These are phyloP conservation scores for Pseudoturritis turrita DNA, from an alignment of 345 rosid genomes.

Conservation along the genomic window DNA sequence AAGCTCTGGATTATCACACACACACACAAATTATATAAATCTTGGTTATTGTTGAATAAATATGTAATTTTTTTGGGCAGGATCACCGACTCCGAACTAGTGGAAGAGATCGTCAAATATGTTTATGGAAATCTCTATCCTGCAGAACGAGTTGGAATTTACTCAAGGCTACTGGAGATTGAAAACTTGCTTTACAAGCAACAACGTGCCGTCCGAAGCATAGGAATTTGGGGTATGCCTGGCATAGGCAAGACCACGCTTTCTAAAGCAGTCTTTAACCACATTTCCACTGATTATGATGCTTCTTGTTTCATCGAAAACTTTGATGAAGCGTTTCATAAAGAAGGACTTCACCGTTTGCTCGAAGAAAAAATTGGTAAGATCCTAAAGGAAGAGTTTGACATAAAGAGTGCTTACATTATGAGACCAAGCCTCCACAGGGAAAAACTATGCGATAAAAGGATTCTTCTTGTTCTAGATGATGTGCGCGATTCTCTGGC, in stretches of 20 bases:
- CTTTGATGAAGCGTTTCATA: background rate
- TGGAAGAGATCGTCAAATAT: background rate
- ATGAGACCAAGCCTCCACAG: background rate
- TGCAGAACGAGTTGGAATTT: background rate
- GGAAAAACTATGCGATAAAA: background rate
- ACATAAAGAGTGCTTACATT: background rate
- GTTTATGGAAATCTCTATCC: background rate
- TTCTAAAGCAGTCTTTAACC: background rate
- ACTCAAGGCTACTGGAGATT: background rate
- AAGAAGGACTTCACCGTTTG: background rate
- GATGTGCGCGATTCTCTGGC: background rate
- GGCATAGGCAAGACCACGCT: constrained; percentile 17
- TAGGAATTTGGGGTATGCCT: constrained; percentile 15
- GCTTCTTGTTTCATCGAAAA: background rate
- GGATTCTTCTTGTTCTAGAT: background rate
- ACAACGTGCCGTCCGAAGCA: background rate
- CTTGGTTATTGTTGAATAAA: too few species aligned
- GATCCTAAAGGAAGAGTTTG: background rate
- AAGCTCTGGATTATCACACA: too few species aligned
- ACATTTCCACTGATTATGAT: background rate
- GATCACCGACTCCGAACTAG: background rate
- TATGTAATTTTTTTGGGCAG: too few species aligned
- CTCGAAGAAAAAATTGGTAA: background rate
- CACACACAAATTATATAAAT: background rate
- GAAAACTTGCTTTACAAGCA: background rate